Evolutionary conservation across 2,329 filamentous ascomycete species (phyloP).

Genomic region (Alternaria angustiovoidea): DNA sequence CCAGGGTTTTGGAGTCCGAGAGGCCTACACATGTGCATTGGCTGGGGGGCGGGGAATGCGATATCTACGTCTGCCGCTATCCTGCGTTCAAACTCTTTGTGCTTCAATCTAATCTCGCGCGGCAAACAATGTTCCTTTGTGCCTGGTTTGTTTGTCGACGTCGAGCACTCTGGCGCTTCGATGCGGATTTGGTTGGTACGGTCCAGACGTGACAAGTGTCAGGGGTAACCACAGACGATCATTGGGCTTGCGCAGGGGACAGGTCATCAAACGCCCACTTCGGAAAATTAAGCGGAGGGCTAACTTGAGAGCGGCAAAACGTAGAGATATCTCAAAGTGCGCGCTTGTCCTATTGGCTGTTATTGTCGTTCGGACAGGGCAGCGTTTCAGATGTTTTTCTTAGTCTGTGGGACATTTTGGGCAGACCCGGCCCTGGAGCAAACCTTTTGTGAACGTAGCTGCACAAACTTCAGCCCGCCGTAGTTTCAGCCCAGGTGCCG

Average conservation of each 20-base stretch:
- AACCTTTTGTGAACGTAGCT: constrained; percentile 24
- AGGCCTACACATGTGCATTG: constrained; percentile 20
- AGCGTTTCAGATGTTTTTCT: constrained; percentile 31
- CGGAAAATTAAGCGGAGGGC: constrained; percentile 23
- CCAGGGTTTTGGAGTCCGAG: constrained; percentile 22
- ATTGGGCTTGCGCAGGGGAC: constrained; percentile 34
- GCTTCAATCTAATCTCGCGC: constrained; percentile 3
- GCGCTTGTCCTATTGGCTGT: constrained; percentile 23
- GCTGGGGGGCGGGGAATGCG: constrained; percentile 7
- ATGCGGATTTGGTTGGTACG: constrained; percentile 24
- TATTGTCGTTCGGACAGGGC: constrained; percentile 19
- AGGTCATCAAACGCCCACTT: constrained; percentile 27
- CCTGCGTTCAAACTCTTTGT: constrained; percentile 35
- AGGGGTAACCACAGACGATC: constrained; percentile 33
- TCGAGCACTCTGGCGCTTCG: constrained; percentile 24
- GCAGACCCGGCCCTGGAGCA: constrained; percentile 11
- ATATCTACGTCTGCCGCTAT: constrained; percentile 54
- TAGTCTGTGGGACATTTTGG: constrained; percentile 25
- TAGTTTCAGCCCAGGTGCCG: constrained; percentile 26
- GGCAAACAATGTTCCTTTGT: constrained; percentile 10
- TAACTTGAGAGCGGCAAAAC: constrained; percentile 24
- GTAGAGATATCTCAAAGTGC: constrained; percentile 8
- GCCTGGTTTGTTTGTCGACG: constrained; percentile 2
- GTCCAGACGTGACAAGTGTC: constrained; percentile 26
- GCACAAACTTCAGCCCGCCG: constrained; percentile 23